These are phyloP conservation scores for Apiospora malaysiana DNA, from an alignment of 2,329 filamentous ascomycete species.

Conservation along the genomic window DNA sequence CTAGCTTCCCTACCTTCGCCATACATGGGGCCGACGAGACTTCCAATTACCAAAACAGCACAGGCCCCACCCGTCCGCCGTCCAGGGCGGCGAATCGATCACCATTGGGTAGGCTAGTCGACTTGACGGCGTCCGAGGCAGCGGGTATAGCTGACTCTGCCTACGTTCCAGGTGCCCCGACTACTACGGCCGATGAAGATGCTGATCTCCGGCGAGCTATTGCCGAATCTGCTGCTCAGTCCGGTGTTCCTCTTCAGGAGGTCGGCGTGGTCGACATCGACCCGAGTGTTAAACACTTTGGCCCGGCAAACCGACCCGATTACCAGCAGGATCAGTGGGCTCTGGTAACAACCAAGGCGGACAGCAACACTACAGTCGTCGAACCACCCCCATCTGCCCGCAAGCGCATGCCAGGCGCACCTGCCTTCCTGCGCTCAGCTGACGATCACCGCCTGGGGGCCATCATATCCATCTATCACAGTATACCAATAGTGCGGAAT, in stretches of 20 bases:
- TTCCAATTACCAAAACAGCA: slow-evolving; percentile 47
- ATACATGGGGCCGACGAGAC: slow-evolving; percentile 59
- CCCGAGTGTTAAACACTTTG: slow-evolving; percentile 53
- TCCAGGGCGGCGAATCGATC: slow-evolving; percentile 64
- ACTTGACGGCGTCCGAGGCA: slow-evolving; percentile 51
- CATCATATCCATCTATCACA: slow-evolving; percentile 63
- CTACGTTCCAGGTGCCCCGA: slow-evolving; percentile 43
- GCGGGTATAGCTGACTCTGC: slow-evolving; percentile 46
- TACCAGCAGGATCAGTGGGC: slow-evolving; percentile 65
- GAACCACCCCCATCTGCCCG: slow-evolving; percentile 51
- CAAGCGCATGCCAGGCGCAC: slow-evolving; percentile 49
- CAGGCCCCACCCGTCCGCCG: slow-evolving; percentile 65
- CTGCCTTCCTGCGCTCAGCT: slow-evolving; percentile 55
- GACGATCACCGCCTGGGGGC: slow-evolving; percentile 50
- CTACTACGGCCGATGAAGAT: slow-evolving; percentile 53
- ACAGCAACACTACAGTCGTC: slow-evolving; percentile 29
- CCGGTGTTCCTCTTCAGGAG: slow-evolving; percentile 57
- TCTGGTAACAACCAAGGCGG: slow-evolving; percentile 53
- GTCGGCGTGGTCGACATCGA: slow-evolving; percentile 51
- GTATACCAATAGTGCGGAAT: slow-evolving; percentile 65
- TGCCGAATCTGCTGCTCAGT: slow-evolving; percentile 51
- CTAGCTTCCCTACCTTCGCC: slow-evolving; percentile 52
- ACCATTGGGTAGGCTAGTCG: slow-evolving; percentile 58
- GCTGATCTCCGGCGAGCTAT: slow-evolving; percentile 62
- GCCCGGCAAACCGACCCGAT: slow-evolving; percentile 61